Evolutionary conservation across 495 filamentous ascomycete genomes (phyloP), one percentile per base, ranked within the genome.

Genomic region (Delitschia confertaspora): DNA sequence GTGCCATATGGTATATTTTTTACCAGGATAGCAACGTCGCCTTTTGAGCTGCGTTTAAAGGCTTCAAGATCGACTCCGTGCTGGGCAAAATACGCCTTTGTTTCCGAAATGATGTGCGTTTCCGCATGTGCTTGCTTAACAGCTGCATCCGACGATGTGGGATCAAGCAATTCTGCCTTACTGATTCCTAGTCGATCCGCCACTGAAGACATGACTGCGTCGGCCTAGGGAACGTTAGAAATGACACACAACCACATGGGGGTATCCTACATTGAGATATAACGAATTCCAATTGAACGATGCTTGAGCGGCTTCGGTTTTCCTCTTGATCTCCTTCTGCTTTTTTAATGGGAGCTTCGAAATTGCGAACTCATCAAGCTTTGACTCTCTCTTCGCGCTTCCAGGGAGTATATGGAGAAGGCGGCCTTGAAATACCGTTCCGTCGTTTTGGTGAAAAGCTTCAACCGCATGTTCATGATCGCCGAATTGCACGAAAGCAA

Each of bases 41-140:
- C 89, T 51, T 87, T 76, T 51, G 86, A 74, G 31, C 76, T 73
- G 25, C 72, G 76, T 60, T 88, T 88, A 66, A 99, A 96, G 6
- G 88, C 79, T 42, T 94, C 75, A 16, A 99, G 69, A 60, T 95
- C 85, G 5, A 96, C 83, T 16, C 91, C 91, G 39, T 95, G 81
- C 5, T 78, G 69, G 18, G 72, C 67, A 56, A 99, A 94, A 63
- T 88, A 99, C 9, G 77, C 67, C 59, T 94, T 96, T 0, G 89
- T 93, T 60, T 96, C 93, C 67, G 93, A 85, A 47, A 99, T 95
- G 37, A 94, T 73, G 50, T 88, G 83, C 16, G 93, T 95, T 66
- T 99, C 91, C 26, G 93, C 91, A 60, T 93, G 83, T 27, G 91
- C 91, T 67, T 96, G 91, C 65, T 89, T 93, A 27, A 96, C 84